These are phyloP conservation scores for Fusarium gaditjirri DNA, from an alignment of 2,329 filamentous ascomycete genomes.

Conservation along the genomic window DNA sequence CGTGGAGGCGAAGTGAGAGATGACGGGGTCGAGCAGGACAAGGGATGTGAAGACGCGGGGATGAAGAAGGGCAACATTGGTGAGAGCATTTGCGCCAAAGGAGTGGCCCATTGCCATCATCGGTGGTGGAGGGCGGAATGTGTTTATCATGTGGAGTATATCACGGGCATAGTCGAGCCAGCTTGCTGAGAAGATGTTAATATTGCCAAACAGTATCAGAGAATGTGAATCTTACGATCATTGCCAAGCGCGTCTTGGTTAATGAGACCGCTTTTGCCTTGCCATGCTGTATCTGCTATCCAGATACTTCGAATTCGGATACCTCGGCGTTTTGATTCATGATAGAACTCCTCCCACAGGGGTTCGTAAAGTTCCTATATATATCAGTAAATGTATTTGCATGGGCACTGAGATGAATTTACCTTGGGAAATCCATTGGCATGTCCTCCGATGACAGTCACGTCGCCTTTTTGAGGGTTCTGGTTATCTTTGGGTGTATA, in stretches of 20 bases:
- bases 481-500: slow-evolving; percentile 82
- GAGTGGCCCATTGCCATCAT: slow-evolving; percentile 89
- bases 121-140: slow-evolving; percentile 82
- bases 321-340: slow-evolving; percentile 64
- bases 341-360: slow-evolving; percentile 84
- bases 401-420: not conserved
- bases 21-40: slow-evolving; percentile 86
- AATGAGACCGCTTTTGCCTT: slow-evolving; percentile 80
- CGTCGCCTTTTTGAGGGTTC: slow-evolving; percentile 74
- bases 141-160: slow-evolving; percentile 85
- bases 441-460: slow-evolving; percentile 88
- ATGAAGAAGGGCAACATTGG: slow-evolving; percentile 78
- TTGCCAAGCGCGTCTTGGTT: slow-evolving; percentile 84
- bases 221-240: slow-evolving; percentile 71
- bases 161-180: slow-evolving; percentile 91
- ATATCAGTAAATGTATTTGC: not conserved
- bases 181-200: slow-evolving; percentile 50
- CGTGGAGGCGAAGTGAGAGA: slow-evolving; percentile 61
- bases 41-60: slow-evolving; percentile 82
- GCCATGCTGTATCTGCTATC: slow-evolving; percentile 89
- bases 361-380: slow-evolving; percentile 88
- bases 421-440: slow-evolving; percentile 95
- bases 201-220: not conserved
- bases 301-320: slow-evolving; percentile 84
- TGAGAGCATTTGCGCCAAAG: slow-evolving; percentile 81